Percentiles rank a stretch among this genome's conserved stretches.
These are phyloP conservation scores for Barnettozyma hawaiiensis DNA, from an alignment of 1,139 yeast species.

Conservation along the genomic window DNA sequence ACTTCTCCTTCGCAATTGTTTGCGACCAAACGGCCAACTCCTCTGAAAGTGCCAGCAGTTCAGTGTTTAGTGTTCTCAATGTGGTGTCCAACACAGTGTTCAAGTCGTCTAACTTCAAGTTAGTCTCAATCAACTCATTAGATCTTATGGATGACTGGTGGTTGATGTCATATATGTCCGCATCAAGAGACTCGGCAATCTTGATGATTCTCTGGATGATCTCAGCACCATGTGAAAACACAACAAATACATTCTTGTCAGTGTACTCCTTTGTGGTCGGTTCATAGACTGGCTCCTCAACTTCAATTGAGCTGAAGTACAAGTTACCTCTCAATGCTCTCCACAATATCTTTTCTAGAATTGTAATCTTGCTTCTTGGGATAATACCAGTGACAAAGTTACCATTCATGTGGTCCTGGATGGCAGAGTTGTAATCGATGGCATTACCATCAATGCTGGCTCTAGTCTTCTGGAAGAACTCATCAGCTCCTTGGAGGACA, in stretches of 20 bases:
- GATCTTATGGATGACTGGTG: constrained; percentile 53
- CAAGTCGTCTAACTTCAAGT: constrained; percentile 55
- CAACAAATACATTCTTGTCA: constrained; percentile 71
- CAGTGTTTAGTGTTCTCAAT: constrained; percentile 61
- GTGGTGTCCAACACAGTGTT: constrained; percentile 71
- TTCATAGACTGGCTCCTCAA: constrained; percentile 53
- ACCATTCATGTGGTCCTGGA: constrained; percentile 31
- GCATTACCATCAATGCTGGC: constrained; percentile 25
- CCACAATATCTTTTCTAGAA: constrained; percentile 88
- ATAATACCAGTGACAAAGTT: constrained; percentile 82
- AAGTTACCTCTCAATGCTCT: constrained; percentile 87
- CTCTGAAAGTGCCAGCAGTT: constrained; percentile 67
- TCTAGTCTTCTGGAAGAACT: constrained; percentile 28
- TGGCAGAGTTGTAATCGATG: constrained; percentile 23
- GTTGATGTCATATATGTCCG: constrained; percentile 62
- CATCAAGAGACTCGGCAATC: constrained; percentile 82
- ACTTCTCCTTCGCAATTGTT: constrained; percentile 61
- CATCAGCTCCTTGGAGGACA: constrained; percentile 51
- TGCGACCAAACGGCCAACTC: constrained; percentile 69
- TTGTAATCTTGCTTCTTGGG: constrained; percentile 59
- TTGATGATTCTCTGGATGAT: constrained; percentile 62
- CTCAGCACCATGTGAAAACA: constrained; percentile 82
- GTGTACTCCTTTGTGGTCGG: constrained; percentile 42
- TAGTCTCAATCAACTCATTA: constrained; percentile 52
- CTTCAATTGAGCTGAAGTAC: constrained; percentile 64